phyloP scores from a whole-genome alignment of 305 asterid genomes.

The Fraxinus ornus region DNA sequence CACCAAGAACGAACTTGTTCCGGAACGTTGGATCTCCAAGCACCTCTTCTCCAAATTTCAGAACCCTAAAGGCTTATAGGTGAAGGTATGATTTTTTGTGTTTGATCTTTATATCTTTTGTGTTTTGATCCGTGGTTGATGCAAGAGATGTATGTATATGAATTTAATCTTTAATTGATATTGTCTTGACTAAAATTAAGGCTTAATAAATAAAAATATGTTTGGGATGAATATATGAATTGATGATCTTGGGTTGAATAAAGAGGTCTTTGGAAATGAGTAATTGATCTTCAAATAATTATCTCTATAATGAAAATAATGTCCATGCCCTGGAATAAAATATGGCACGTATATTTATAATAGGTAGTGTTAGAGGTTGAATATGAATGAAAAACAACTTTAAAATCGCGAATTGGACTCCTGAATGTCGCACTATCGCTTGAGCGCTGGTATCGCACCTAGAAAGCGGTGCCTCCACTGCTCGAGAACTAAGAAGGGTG shows the following conservation, averaged over 20 bases:
- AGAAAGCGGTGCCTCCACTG: not conserved
- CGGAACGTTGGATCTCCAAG: not conserved
- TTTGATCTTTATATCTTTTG: not conserved
- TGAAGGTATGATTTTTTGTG: not conserved
- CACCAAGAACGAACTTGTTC: not conserved
- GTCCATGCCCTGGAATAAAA: not conserved
- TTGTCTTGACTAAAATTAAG: not conserved
- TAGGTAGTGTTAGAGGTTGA: not conserved
- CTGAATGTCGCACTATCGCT: not conserved
- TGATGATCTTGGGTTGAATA: not conserved
- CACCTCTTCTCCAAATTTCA: not conserved
- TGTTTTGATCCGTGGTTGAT: not conserved
- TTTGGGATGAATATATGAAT: not conserved
- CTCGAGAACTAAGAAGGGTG: not conserved
- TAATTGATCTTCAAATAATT: not conserved
- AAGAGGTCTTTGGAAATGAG: not conserved
- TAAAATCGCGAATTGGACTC: not conserved
- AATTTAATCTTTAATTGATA: not conserved
- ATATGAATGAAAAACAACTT: not conserved
- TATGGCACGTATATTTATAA: not conserved
- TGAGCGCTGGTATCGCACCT: not conserved
- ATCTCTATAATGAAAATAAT: not conserved
- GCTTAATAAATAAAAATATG: not conserved
- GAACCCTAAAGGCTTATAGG: not conserved
- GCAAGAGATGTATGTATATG: not conserved